phyloP scores from a whole-genome alignment of 495 filamentous ascomycete genomes.

The Tuber umbilicatum region DNA sequence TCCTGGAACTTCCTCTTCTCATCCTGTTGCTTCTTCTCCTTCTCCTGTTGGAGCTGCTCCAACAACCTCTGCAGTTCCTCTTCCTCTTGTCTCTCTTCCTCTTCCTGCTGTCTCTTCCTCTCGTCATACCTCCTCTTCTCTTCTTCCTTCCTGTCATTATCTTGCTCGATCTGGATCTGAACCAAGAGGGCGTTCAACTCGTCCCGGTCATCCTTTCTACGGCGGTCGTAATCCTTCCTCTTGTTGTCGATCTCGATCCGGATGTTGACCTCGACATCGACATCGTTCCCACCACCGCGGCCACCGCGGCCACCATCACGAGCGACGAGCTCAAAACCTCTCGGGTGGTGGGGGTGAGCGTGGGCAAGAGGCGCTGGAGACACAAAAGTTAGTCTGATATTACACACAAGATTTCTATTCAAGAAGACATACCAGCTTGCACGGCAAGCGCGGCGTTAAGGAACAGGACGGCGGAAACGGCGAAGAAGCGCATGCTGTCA shows the following conservation, averaged over 20 bases:
- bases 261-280: not conserved
- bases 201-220: not conserved
- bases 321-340: conserved; percentile 8
- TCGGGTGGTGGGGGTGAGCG: not conserved
- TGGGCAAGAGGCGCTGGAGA: conserved; percentile 10
- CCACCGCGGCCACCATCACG: not conserved
- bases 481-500: conserved; percentile 21
- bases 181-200: conserved; percentile 2
- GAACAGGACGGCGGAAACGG: conserved; percentile 13
- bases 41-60: not conserved
- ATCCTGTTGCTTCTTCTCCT: not conserved
- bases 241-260: conserved; percentile 13
- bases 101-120: conserved; percentile 4
- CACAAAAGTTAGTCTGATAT: not conserved
- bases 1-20: conserved; percentile 6
- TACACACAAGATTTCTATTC: not conserved
- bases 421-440: conserved; percentile 20
- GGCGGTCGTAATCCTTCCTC: not conserved
- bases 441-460: conserved; percentile 19
- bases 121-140: conserved; percentile 19
- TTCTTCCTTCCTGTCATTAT: conserved; percentile 8
- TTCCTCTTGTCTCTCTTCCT: not conserved
- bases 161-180: conserved; percentile 16
- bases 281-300: not conserved
- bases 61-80: not conserved